These are phyloP conservation scores for Sclerotinia sclerotiorum DNA, from an alignment of 2,329 filamentous ascomycete species.

Conservation along the genomic window DNA sequence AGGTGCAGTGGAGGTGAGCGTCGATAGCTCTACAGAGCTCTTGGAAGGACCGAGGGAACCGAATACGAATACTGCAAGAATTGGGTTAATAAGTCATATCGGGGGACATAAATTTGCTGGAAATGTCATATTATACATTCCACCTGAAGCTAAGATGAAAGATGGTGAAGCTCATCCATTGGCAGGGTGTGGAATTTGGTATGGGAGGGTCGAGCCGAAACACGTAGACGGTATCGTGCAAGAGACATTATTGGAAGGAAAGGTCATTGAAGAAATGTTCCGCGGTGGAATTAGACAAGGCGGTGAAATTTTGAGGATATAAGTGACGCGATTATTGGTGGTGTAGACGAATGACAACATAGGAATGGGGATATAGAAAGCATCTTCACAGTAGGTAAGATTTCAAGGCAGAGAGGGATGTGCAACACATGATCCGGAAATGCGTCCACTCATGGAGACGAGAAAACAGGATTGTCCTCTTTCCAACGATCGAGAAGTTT, in stretches of 20 bases:
- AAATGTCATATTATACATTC: constrained; percentile 79
- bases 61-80: constrained; percentile 49
- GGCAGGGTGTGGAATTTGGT: constrained; percentile 76
- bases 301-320: constrained; percentile 48
- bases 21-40: constrained; percentile 41
- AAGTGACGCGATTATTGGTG: background rate
- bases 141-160: constrained; percentile 49
- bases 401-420: background rate
- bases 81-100: constrained; percentile 75
- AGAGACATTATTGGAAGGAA: constrained; percentile 67
- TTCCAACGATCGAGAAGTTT: background rate
- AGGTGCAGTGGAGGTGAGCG: constrained; percentile 43
- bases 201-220: constrained; percentile 72
- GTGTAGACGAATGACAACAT: background rate
- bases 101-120: constrained; percentile 85
- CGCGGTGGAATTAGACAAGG: constrained; percentile 64
- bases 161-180: constrained; percentile 55
- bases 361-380: background rate
- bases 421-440: background rate
- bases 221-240: constrained; percentile 74
- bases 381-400: background rate
- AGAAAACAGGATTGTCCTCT: background rate
- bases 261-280: constrained; percentile 69
- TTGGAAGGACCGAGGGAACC: constrained; percentile 43
- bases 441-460: background rate